Conservation (phyloP, 495 filamentous ascomycete species). For the Trichodelitschia bisporula region DNA sequence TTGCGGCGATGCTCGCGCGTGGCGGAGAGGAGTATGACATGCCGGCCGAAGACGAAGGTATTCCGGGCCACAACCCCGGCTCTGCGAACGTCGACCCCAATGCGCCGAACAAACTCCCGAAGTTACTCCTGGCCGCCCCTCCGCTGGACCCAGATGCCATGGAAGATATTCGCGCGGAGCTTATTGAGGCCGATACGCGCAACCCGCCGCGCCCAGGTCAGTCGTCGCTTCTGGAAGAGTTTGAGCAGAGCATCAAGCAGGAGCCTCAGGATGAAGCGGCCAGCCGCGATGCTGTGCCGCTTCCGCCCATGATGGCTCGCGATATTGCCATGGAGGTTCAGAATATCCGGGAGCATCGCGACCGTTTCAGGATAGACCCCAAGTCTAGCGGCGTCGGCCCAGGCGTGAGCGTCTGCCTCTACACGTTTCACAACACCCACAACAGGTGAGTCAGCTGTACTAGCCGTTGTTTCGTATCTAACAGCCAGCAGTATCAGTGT, state of each 20-base stretch:
- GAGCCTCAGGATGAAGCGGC: slow-evolving; percentile 74
- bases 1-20: slow-evolving; percentile 52
- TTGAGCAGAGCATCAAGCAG: slow-evolving; percentile 65
- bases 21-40: slow-evolving; percentile 32
- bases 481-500: slow-evolving; percentile 45
- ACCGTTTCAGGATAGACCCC: slow-evolving; percentile 62
- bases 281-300: slow-evolving; percentile 48
- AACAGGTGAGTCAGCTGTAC: slow-evolving; percentile 33
- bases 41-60: slow-evolving; percentile 72
- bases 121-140: slow-evolving; percentile 51
- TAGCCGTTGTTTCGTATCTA: slow-evolving; percentile 7
- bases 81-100: slow-evolving; percentile 50
- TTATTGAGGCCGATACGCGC: slow-evolving; percentile 52
- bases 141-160: slow-evolving; percentile 56
- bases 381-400: slow-evolving; percentile 59
- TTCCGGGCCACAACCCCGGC: slow-evolving; percentile 73
- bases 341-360: slow-evolving; percentile 80
- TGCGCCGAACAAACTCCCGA: slow-evolving; percentile 26
- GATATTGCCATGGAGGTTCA: slow-evolving; percentile 88
- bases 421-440: slow-evolving; percentile 88
- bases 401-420: slow-evolving; percentile 73
- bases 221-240: slow-evolving; percentile 44
- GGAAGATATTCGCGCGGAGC: slow-evolving; percentile 57
- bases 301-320: slow-evolving; percentile 60
- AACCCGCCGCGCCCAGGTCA: slow-evolving; percentile 41